These are phyloP conservation scores for Naganishia cerealis DNA, from an alignment of 1,284 basidiomycete species.

Conservation along the genomic window DNA sequence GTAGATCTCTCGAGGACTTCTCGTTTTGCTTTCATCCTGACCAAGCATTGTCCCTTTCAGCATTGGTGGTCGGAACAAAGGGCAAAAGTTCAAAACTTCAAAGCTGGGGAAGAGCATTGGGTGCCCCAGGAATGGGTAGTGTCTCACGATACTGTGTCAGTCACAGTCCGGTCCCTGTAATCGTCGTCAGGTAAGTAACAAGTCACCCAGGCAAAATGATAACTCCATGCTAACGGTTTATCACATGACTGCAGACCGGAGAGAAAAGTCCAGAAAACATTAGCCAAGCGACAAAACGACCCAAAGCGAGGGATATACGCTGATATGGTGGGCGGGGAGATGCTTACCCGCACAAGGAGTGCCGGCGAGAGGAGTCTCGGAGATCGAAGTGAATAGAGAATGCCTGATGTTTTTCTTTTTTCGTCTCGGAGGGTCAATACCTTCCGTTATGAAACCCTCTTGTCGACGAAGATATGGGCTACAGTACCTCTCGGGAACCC, in stretches of 20 bases:
- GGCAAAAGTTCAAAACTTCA: constrained; percentile 67
- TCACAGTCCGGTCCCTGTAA: constrained; percentile 85
- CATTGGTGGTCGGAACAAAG: constrained; percentile 86
- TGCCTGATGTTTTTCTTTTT: not conserved
- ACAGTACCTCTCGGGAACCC: no score
- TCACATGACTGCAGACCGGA: constrained; percentile 62
- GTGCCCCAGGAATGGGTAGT: constrained; percentile 58
- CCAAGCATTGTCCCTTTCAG: constrained; percentile 35
- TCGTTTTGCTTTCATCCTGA: constrained; percentile 4
- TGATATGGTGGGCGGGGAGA: constrained; percentile 43
- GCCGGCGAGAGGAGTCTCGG: constrained; percentile 27
- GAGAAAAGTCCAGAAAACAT: constrained; percentile 76
- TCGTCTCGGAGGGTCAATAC: not conserved
- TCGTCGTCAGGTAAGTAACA: constrained; percentile 66
- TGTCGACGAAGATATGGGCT: not conserved
- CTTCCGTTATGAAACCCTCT: not conserved
- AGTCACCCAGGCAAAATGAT: not conserved
- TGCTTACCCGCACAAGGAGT: constrained; percentile 46
- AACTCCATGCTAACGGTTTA: not conserved
- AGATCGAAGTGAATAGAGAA: constrained; percentile 20
- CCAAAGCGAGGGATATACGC: constrained; percentile 76
- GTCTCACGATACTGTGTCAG: constrained; percentile 71
- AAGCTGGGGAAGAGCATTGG: constrained; percentile 62
- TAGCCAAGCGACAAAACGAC: constrained; percentile 76
- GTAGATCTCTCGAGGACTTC: constrained; percentile 27